Evolutionary conservation across 1,284 basidiomycete species (phyloP).

Genomic region (Malassezia brasiliensis): DNA sequence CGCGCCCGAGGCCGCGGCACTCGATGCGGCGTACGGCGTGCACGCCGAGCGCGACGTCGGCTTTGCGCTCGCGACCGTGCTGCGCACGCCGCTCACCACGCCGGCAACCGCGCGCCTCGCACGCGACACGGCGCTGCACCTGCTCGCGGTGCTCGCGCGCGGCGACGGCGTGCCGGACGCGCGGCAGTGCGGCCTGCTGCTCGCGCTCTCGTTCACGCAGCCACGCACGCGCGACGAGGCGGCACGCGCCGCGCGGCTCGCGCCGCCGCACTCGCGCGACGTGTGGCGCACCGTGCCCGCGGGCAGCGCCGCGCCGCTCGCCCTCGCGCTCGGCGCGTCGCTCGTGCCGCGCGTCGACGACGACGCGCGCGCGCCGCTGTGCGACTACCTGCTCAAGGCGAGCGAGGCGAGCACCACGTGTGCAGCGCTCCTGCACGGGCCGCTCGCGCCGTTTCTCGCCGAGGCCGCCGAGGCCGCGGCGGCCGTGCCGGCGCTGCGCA

Average conservation of each 20-base stretch:
- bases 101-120: background rate
- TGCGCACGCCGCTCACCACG: background rate
- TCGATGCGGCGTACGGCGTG: constrained; percentile 8
- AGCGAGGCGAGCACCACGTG: background rate
- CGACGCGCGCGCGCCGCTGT: background rate
- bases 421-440: background rate
- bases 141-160: background rate
- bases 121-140: background rate
- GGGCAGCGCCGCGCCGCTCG: background rate
- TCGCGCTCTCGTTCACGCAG: background rate
- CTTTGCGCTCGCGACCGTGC: constrained; percentile 4
- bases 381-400: background rate
- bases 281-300: background rate
- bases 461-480: background rate
- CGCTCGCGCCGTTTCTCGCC: background rate
- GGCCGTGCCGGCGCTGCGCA: background rate
- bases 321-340: background rate
- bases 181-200: background rate
- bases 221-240: background rate
- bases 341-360: background rate
- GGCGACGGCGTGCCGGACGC: background rate
- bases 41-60: constrained; percentile 7
- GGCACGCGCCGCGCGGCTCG: background rate
- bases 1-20: background rate
- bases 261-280: background rate